These are phyloP conservation scores for Pythium aquatile DNA, from an alignment of 352 stramenopile species.

Conservation along the genomic window DNA sequence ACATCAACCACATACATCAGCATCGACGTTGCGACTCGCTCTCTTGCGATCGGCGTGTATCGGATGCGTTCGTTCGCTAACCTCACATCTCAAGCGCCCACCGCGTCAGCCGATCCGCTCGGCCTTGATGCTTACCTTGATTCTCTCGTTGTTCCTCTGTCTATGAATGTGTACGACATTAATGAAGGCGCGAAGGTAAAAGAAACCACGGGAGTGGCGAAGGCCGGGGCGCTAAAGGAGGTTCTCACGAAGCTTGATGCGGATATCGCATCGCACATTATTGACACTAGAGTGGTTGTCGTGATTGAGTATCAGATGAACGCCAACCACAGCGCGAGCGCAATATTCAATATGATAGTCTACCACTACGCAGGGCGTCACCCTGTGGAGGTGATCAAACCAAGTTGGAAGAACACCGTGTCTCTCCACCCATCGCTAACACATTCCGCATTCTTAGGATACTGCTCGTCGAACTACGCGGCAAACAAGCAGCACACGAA, in stretches of 20 bases:
- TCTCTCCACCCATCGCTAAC: not conserved
- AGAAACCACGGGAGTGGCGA: too few relatives aligned
- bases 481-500: conserved; percentile 3
- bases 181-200: not conserved
- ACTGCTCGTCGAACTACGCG: conserved; percentile 1
- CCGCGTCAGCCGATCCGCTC: too few relatives aligned
- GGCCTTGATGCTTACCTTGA: not conserved
- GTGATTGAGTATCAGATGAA: conserved; percentile 13
- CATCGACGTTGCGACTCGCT: conserved; percentile 7
- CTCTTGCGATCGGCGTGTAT: conserved; percentile 6
- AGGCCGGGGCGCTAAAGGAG: too few relatives aligned
- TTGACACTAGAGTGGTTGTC: not conserved
- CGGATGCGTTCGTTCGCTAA: not conserved
- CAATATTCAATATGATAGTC: conserved; percentile 9
- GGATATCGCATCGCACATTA: too few relatives aligned
- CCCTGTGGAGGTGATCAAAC: conserved; percentile 2
- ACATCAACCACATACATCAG: conserved; percentile 10
- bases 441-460: not conserved
- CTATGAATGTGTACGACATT: conserved; percentile 7
- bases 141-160: not conserved
- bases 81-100: too few relatives aligned
- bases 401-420: conserved; percentile 8
- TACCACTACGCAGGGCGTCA: not conserved
- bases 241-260: too few relatives aligned
- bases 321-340: not conserved